Evolutionary conservation across 2,329 filamentous ascomycete genomes (phyloP), one percentile per base, ranked within the genome.

Genomic region (Thelonectria olida): DNA sequence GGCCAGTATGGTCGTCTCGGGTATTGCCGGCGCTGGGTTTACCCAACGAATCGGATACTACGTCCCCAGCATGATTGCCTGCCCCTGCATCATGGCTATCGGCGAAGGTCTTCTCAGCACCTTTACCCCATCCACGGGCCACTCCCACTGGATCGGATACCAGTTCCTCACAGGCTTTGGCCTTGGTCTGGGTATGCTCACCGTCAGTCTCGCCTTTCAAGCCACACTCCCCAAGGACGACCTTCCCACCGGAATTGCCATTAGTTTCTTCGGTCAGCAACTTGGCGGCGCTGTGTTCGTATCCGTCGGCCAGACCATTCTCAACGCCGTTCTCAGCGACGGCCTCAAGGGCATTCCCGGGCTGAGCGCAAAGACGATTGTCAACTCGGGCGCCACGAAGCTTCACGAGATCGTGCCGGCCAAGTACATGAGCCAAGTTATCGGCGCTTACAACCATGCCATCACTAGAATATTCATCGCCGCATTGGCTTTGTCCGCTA

Each of bases 381-480:
- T 85, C 57, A 76, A 72, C 7, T 80, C 77, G 7, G 85, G 85
- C 27, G 84, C 83, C n/a, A 92, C 90, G 0, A 82, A 87, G 47
- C 79, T 94, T 20, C 82, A 84, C 61, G 72, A 78, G 0, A 72
- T 79, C 2, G 85, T 92, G 23, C 78, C 83, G 0, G 65, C 75
- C 0, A 67, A 85, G 61, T 84, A 81, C 59, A 73, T 89, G 5
- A 70, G 74, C 2, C 76, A 79, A 1, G 88, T 93, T 8, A 78
- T 88, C 2, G 64, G 78, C 0, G 89, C 88, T 0, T 93, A 92
- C 78, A 92, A 92, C 72, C 76, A 80, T 42, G 85, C 88, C 1
- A 79, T 90, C 36, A 86, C 84, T 1, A 78, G 85, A 59, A 87
- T 88, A 4, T 92, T 90, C 72, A 83, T 90, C 58, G 85, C 88